Base-by-base conservation (phyloP, 108 stramenopile species). In the Nannochloropsis salina region DNA sequence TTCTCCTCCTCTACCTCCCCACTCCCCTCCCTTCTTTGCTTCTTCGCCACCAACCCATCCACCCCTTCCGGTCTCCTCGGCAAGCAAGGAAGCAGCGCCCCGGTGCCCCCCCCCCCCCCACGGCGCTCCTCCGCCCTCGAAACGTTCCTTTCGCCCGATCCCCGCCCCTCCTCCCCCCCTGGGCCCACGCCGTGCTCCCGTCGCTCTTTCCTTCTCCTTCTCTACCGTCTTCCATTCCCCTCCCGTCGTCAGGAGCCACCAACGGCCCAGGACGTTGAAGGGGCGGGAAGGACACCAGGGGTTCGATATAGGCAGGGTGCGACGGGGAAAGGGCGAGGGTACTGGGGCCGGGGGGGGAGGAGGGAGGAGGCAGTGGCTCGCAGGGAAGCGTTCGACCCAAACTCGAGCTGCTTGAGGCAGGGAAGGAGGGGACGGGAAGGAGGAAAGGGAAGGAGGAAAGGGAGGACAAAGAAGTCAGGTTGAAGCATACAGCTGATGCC, bases 141-240 rank as follows among this genome's bases (percentile, higher is more conserved):
- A n/a, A n/a, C n/a, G n/a, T n/a, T n/a, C n/a, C n/a, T n/a, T n/a
- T n/a, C n/a, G n/a, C n/a, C n/a, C n/a, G n/a, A n/a, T n/a, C n/a
- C n/a, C n/a, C n/a, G n/a, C n/a, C n/a, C n/a, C n/a, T n/a, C n/a
- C n/a, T n/a, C n/a, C n/a, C n/a, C n/a, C n/a, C n/a, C n/a, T n/a
- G n/a, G n/a, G n/a, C n/a, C n/a, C n/a, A n/a, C n/a, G n/a, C n/a
- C n/a, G n/a, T n/a, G n/a, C n/a, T n/a, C n/a, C n/a, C n/a, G n/a
- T n/a, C n/a, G n/a, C n/a, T n/a, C n/a, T n/a, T n/a, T 74, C 61
- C 61, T 74, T n/a, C 61, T 74, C 61, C 61, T 74, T n/a, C 61
- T 74, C 61, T n/a, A 20, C 20, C 61, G 20, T 74, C 61, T n/a
- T 74, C 61, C 61, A 15, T 20, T 1, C 61, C 61, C 2, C 5